These are phyloP conservation scores for Mychonastes homosphaera DNA, from an alignment of 139 green algal species.

Conservation along the genomic window DNA sequence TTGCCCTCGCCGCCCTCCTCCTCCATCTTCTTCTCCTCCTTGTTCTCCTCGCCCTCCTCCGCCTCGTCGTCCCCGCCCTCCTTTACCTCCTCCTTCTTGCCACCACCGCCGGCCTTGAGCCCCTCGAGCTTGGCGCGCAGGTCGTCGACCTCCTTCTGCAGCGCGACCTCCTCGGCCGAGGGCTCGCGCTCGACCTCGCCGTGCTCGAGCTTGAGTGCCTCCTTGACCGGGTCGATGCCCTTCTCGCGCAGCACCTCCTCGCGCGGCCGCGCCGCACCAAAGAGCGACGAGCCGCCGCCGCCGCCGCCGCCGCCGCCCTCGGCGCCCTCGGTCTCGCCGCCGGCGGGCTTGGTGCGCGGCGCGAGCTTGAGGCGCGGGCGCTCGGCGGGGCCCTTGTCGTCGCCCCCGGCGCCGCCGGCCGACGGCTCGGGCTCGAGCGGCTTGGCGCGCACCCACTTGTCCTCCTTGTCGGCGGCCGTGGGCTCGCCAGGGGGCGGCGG, in stretches of 20 bases:
- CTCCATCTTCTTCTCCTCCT: conserved; percentile 23
- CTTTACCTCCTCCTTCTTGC: conserved; percentile 23
- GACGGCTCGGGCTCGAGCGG: conserved; percentile 7
- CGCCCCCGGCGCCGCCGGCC: not conserved
- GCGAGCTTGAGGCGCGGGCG: conserved; percentile 48
- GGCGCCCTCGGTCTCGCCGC: no score
- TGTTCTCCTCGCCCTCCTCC: not conserved
- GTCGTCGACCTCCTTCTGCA: conserved; percentile 26
- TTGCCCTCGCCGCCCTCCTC: conserved; percentile 27
- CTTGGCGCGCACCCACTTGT: conserved; percentile 9
- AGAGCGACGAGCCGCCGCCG: conserved; percentile 40
- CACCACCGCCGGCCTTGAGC: conserved; percentile 26
- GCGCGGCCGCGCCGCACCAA: conserved; percentile 70
- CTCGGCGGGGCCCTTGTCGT: conserved; percentile 16
- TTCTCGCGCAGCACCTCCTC: conserved; percentile 88
- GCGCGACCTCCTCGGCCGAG: not conserved
- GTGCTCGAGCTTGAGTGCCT: conserved; percentile 49
- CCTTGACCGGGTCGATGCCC: conserved; percentile 55
- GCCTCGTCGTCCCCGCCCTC: conserved; percentile 22
- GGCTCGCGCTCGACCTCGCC: conserved; percentile 19
- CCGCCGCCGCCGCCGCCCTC: not conserved
- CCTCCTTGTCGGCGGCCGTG: conserved; percentile 18
- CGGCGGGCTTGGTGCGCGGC: conserved; percentile 43
- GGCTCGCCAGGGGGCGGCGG: conserved; percentile 8
- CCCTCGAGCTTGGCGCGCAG: conserved; percentile 28